Evolutionary conservation across 768 basidiomycete genomes (phyloP), one percentile per base, ranked within the genome.

Genomic region (Macrolepiota fuliginosa): DNA sequence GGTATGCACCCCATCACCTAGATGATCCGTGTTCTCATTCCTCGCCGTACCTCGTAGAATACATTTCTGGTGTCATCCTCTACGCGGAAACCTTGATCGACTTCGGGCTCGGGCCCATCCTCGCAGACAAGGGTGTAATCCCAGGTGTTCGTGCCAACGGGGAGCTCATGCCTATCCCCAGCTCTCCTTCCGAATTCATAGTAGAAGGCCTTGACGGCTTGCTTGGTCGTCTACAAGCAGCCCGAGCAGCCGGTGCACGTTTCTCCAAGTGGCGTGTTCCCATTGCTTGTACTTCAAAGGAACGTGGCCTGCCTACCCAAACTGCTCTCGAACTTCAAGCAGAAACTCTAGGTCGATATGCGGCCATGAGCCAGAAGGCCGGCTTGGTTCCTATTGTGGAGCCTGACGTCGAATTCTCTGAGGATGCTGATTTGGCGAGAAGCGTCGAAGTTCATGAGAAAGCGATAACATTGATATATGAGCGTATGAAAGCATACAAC

Each of bases 221-320:
- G 49, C 69, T 83, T 15, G 69, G 73, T 0, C 70, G 74, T 54
- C 70, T 83, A 5, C 77, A 79, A 61, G 76, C 76, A 3, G 79
- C 79, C 19, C 76, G 74, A 36, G 73, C 71, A 19, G 77, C 77
- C 0, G 81, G 81, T 1, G 79, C 81, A 13, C 72, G 82, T 37
- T 83, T 84, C 67, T 79, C 79, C 39, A 83, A 81, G 64, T 83
- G 80, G 78, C 77, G 82, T 6, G 76, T 76, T n/a, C 79, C 78
- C 1, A 78, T 83, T 61, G 76, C 78, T 22, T 83, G 81, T 61
- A 77, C 78, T 40, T 74, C 75, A 13, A 62, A 56, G 0, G 69
- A 64, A 42, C 66, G 69, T 0, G 73, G 73, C 19, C 73, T 79
- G 25, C 80, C 81, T 1, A 74, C 77, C 0, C 75, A 73, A 37